A percentile compares a stretch with the other conserved stretches of the same genome.
These are phyloP conservation scores for Gynandropsis gynandra DNA, from an alignment of 345 rosid genomes.

Conservation along the genomic window DNA sequence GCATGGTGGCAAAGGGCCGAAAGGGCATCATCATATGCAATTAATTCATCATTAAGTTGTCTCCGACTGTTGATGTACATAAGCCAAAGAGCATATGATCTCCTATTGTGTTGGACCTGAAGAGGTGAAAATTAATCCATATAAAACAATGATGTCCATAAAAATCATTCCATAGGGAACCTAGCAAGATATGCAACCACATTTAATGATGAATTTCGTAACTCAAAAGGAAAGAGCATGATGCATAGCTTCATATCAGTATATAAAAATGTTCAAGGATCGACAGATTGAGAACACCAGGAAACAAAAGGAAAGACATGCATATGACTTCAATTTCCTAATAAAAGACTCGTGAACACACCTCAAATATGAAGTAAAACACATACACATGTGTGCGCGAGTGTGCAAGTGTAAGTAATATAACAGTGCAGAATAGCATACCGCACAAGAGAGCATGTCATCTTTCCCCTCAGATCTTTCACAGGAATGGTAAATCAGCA, in stretches of 20 bases:
- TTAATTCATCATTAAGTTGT: conserved; percentile 55
- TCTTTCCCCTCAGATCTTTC: conserved; percentile 40
- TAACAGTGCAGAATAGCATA: conserved; percentile 31
- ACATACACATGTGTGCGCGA: conserved; percentile 8
- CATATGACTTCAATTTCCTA: too few relatives aligned
- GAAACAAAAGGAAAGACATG: neutral
- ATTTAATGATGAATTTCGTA: conserved; percentile 7
- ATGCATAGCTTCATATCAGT: neutral
- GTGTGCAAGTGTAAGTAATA: conserved; percentile 22
- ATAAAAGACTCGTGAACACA: too few relatives aligned
- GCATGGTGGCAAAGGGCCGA: conserved; percentile 43
- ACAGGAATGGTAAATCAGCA: conserved; percentile 50
- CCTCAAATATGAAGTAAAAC: conserved; percentile 10
- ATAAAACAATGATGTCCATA: conserved; percentile 13
- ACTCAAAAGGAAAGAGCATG: conserved; percentile 3
- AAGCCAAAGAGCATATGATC: conserved; percentile 84
- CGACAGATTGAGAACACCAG: neutral
- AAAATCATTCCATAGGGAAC: conserved; percentile 5
- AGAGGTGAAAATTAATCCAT: conserved; percentile 35
- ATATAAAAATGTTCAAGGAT: neutral
- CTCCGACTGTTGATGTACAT: conserved; percentile 78
- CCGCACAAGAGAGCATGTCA: conserved; percentile 71
- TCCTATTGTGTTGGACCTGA: conserved; percentile 65
- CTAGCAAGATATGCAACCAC: conserved; percentile 1
- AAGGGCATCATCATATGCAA: conserved; percentile 68